These are phyloP conservation scores for Hyphopichia pseudoburtonii DNA, from an alignment of 1,139 yeast genomes.

Conservation along the genomic window DNA sequence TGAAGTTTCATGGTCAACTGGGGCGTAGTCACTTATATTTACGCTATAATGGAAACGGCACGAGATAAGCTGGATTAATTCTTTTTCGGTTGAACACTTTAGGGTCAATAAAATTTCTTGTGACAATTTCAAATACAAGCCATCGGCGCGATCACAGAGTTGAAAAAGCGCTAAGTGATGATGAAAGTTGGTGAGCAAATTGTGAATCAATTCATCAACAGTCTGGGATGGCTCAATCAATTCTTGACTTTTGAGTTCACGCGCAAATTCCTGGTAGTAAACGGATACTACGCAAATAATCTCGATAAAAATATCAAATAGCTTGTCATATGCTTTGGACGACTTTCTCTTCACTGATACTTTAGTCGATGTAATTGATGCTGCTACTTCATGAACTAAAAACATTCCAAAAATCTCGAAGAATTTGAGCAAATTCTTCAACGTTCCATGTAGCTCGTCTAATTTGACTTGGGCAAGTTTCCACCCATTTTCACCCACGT, in stretches of 20 bases:
- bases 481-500: constrained; percentile 23
- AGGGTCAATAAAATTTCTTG: constrained; percentile 53
- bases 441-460: constrained; percentile 6
- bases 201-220: constrained; percentile 24
- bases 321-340: constrained; percentile 30
- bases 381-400: constrained; percentile 51
- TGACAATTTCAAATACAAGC: constrained; percentile 59
- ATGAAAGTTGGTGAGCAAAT: constrained; percentile 61
- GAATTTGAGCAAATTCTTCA: constrained; percentile 22
- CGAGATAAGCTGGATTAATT: constrained; percentile 69
- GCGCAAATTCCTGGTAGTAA: constrained; percentile 23
- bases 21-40: constrained; percentile 56
- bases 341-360: constrained; percentile 31
- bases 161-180: constrained; percentile 68
- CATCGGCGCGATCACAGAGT: constrained; percentile 66
- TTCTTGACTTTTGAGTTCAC: background rate
- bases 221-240: background rate
- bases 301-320: constrained; percentile 54
- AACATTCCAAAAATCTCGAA: constrained; percentile 44
- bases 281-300: constrained; percentile 39
- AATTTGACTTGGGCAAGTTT: constrained; percentile 10
- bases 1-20: constrained; percentile 66
- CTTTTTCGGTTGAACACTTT: constrained; percentile 35
- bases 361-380: constrained; percentile 36
- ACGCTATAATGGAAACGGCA: constrained; percentile 76